phyloP scores from a whole-genome alignment of 352 stramenopile genomes.

The Phytophthora agathidicida region DNA sequence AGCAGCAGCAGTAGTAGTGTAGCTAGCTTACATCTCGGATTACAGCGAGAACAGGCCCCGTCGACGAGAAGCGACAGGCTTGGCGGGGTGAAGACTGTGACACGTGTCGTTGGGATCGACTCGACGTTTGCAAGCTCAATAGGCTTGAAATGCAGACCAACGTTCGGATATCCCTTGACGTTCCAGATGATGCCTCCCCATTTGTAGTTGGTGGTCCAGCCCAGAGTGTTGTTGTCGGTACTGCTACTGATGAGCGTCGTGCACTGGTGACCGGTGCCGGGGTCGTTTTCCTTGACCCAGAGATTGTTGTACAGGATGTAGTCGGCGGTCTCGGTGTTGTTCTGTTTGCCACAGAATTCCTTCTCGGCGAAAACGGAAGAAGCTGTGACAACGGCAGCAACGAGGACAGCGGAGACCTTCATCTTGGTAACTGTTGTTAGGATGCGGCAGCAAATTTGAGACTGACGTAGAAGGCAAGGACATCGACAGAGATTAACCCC shows the following conservation, averaged over 20 bases:
- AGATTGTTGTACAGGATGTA: conserved; percentile 48
- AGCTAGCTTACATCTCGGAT: too few relatives aligned
- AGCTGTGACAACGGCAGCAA: conserved; percentile 5
- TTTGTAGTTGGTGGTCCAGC: conserved; percentile 16
- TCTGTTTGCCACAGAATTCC: conserved; percentile 33
- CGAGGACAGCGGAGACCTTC: conserved; percentile 16
- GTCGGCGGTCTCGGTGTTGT: conserved; percentile 19
- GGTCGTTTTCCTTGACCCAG: conserved; percentile 28
- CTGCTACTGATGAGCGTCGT: conserved; percentile 13
- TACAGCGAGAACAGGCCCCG: too few relatives aligned
- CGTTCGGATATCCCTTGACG: conserved; percentile 31
- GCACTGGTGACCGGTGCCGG: conserved; percentile 20
- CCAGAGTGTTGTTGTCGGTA: conserved; percentile 7
- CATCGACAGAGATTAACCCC: too few relatives aligned
- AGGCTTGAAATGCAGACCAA: conserved; percentile 19
- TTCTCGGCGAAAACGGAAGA: conserved; percentile 15
- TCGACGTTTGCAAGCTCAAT: conserved; percentile 27
- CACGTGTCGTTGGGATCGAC: conserved; percentile 37
- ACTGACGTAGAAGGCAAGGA: too few relatives aligned
- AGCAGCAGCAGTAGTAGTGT: too few relatives aligned
- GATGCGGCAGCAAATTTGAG: too few relatives aligned
- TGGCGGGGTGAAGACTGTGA: too few relatives aligned
- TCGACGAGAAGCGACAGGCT: too few relatives aligned
- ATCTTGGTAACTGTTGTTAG: too few relatives aligned
- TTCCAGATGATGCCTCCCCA: conserved; percentile 17